phyloP scores from a whole-genome alignment of 305 asterid genomes.

The Nicotiana rustica region DNA sequence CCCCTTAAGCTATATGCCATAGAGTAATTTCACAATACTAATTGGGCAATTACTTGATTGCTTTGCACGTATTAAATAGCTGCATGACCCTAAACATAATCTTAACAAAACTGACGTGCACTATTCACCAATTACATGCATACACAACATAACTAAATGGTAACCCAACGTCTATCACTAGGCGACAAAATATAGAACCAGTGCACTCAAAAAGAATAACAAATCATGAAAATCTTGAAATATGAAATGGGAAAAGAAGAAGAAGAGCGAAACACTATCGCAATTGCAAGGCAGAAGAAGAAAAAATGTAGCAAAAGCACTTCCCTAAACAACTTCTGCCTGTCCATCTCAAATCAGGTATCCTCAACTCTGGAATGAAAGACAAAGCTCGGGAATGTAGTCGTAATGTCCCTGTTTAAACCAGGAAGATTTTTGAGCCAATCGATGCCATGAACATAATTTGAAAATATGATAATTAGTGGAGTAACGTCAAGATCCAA shows the following conservation, averaged over 20 bases:
- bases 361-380: conserved; percentile 40
- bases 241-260: not conserved
- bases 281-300: not conserved
- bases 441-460: conserved; percentile 14
- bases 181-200: not conserved
- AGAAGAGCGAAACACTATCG: not conserved
- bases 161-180: not conserved
- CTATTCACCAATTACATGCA: not conserved
- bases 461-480: not conserved
- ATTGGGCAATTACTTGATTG: not conserved
- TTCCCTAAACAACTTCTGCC: not conserved
- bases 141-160: not conserved
- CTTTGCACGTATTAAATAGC: not conserved
- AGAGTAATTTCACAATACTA: not conserved
- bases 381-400: conserved; percentile 41
- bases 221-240: conserved; percentile 19
- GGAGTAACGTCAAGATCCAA: not conserved
- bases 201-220: conserved; percentile 5
- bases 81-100: not conserved
- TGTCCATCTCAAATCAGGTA: conserved; percentile 13
- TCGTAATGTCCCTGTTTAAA: conserved; percentile 39
- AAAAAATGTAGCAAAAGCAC: too few relatives aligned
- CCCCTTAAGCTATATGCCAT: not conserved
- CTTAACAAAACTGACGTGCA: not conserved
- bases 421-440: not conserved